These are phyloP conservation scores for Pinguiococcus pyrenoidosus DNA, from an alignment of 108 stramenopile genomes.

Conservation along the genomic window DNA sequence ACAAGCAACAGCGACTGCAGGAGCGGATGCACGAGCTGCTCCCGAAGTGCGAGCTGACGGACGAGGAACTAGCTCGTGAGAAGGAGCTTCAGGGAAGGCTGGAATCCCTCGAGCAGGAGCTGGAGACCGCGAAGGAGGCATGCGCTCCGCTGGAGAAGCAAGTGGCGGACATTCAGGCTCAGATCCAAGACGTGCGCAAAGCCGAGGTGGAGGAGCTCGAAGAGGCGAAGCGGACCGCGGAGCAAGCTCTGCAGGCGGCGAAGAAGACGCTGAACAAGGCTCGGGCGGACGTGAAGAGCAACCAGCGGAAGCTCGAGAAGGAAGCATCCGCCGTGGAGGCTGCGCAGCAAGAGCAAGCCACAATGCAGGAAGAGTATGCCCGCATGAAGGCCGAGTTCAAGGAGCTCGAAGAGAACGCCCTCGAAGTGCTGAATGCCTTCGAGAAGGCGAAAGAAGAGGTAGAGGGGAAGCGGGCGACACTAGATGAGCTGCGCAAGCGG, in stretches of 20 bases:
- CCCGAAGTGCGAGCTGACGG: too few relatives aligned
- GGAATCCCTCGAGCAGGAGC: conserved; percentile 6
- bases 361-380: neutral
- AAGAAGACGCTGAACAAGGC: conserved; percentile 41
- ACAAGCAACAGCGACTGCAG: too few relatives aligned
- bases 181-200: too few relatives aligned
- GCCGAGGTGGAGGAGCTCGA: conserved; percentile 4
- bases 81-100: conserved; percentile 37
- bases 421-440: neutral
- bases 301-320: conserved; percentile 57
- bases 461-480: neutral
- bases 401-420: conserved; percentile 8
- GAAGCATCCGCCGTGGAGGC: conserved; percentile 47
- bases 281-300: conserved; percentile 61
- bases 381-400: conserved; percentile 9
- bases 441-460: conserved; percentile 3
- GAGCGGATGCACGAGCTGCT: too few relatives aligned
- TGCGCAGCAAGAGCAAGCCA: conserved; percentile 5
- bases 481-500: too few relatives aligned
- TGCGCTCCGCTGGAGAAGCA: too few relatives aligned
- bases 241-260: conserved; percentile 1
- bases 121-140: too few relatives aligned
- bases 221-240: neutral
- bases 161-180: too few relatives aligned
- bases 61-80: too few relatives aligned